A percentile compares a stretch with the other conserved stretches of the same genome.
These are phyloP conservation scores for Oxytropis ochrocephala DNA, from an alignment of 306 rosid species.

Conservation along the genomic window DNA sequence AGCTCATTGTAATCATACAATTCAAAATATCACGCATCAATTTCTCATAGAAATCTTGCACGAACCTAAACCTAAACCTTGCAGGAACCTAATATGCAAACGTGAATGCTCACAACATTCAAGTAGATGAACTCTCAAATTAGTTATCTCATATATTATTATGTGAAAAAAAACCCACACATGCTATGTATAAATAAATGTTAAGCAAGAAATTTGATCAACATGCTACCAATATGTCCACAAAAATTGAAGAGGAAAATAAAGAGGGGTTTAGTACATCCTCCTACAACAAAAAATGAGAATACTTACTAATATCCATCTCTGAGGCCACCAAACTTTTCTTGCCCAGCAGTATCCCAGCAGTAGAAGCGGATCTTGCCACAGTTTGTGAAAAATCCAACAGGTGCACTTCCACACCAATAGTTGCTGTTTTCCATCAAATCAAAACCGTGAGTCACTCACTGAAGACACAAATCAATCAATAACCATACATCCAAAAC, in stretches of 20 bases:
- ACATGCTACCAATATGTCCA: too few relatives aligned
- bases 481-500: background rate
- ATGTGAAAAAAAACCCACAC: too few relatives aligned
- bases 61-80: too few relatives aligned
- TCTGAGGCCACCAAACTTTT: slow-evolving; percentile 72
- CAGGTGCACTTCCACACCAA: slow-evolving; percentile 80
- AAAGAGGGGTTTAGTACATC: background rate
- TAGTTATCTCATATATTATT: too few relatives aligned
- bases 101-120: background rate
- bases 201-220: too few relatives aligned
- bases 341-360: slow-evolving; percentile 87
- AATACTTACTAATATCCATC: slow-evolving; percentile 60
- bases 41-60: too few relatives aligned
- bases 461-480: too few relatives aligned
- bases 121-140: background rate
- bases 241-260: background rate
- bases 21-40: too few relatives aligned
- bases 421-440: slow-evolving; percentile 41
- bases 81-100: too few relatives aligned
- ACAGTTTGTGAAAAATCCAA: slow-evolving; percentile 76
- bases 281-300: background rate
- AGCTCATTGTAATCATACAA: too few relatives aligned
- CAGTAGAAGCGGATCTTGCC: slow-evolving; percentile 72
- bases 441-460: background rate
- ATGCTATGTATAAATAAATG: too few relatives aligned